These are phyloP conservation scores for Elsinoe ampelina DNA, from an alignment of 2,329 filamentous ascomycete genomes.

Conservation along the genomic window DNA sequence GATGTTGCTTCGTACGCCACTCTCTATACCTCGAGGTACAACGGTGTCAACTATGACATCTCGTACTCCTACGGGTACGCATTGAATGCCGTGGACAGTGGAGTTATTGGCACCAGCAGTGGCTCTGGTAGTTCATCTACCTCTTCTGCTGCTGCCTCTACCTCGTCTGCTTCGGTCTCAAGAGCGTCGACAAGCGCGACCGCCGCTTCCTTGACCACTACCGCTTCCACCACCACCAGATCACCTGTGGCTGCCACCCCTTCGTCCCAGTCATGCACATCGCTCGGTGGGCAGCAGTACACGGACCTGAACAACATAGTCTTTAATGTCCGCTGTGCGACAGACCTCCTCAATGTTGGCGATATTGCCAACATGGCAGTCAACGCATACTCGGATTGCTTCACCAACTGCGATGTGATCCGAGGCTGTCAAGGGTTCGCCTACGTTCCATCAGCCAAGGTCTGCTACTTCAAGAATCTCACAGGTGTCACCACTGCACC, in stretches of 20 bases:
- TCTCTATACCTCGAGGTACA: slow-evolving; percentile 6
- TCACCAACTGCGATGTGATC: slow-evolving; percentile 15
- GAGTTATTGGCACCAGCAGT: slow-evolving; percentile 9
- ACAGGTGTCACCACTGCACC: slow-evolving; percentile 14
- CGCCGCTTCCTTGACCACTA: slow-evolving; percentile 1
- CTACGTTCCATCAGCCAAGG: slow-evolving; percentile 12
- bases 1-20: slow-evolving; percentile 12
- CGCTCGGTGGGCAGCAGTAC: slow-evolving; percentile 13
- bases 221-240: slow-evolving; percentile 9
- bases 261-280: slow-evolving; percentile 8
- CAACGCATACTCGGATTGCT: slow-evolving; percentile 16
- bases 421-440: slow-evolving; percentile 15
- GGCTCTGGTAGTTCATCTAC: background rate
- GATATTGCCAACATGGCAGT: slow-evolving; percentile 16
- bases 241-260: slow-evolving; percentile 3
- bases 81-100: slow-evolving; percentile 14
- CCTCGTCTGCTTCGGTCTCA: background rate
- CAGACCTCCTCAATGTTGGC: slow-evolving; percentile 13
- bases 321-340: slow-evolving; percentile 15
- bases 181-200: slow-evolving; percentile 1
- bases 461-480: slow-evolving; percentile 17
- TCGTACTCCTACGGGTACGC: slow-evolving; percentile 17
- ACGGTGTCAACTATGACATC: slow-evolving; percentile 14
- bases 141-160: background rate
- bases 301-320: slow-evolving; percentile 13